Conservation (phyloP, 768 basidiomycete genomes). For the Omphalotus guepiniiformis region DNA sequence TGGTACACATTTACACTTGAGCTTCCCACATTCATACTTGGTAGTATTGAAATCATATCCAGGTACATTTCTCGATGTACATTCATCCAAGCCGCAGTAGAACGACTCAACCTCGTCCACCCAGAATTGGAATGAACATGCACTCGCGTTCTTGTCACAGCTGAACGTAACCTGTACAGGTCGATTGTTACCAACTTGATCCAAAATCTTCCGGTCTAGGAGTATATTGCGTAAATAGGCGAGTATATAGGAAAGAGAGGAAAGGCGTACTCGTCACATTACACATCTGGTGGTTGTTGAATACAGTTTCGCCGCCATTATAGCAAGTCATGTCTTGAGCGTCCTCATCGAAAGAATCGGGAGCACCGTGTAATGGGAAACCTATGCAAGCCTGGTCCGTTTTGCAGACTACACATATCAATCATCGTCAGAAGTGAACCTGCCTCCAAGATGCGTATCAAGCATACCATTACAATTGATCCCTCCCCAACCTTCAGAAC, state of each 20-base stretch:
- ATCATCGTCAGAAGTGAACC: background rate
- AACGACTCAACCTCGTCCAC: slow-evolving; percentile 92
- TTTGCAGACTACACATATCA: slow-evolving; percentile 63
- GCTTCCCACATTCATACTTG: slow-evolving; percentile 73
- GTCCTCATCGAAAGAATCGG: slow-evolving; percentile 26
- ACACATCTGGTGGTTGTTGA: slow-evolving; percentile 96
- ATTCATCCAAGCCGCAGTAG: slow-evolving; percentile 83
- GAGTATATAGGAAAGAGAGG: background rate
- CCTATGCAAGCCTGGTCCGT: slow-evolving; percentile 73
- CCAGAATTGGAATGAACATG: slow-evolving; percentile 98
- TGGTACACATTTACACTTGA: slow-evolving; percentile 92
- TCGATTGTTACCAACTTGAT: slow-evolving; percentile 80
- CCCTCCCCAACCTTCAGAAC: slow-evolving; percentile 93
- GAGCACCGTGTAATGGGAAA: slow-evolving; percentile 60
- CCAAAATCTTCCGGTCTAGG: slow-evolving; percentile 90
- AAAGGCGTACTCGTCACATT: slow-evolving; percentile 87
- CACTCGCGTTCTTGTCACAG: slow-evolving; percentile 59
- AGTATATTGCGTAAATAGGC: background rate
- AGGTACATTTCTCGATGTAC: slow-evolving; percentile 41
- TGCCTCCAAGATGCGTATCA: no score
- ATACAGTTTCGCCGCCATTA: slow-evolving; percentile 89
- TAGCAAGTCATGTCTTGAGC: slow-evolving; percentile 86
- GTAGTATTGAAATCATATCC: slow-evolving; percentile 71
- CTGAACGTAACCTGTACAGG: slow-evolving; percentile 97
- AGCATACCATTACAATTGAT: slow-evolving; percentile 93